Evolutionary conservation across 345 rosid genomes (phyloP), one percentile per base, ranked within the genome.

Genomic region (Camelina sativa): DNA sequence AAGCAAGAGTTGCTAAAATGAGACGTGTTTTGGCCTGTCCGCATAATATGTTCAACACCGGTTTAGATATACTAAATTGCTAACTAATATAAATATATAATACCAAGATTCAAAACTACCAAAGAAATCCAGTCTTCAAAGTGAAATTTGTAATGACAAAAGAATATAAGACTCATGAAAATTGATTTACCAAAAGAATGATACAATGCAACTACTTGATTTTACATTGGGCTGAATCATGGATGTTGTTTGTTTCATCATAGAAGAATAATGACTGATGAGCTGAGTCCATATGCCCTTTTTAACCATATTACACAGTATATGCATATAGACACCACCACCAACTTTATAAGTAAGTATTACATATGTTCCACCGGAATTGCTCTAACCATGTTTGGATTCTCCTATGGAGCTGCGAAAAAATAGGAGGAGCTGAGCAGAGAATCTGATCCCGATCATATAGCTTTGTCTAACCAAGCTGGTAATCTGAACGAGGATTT

Each of bases 381-480:
- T 62, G 35, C 70, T 54, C 40, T 52, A 52, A 51, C 19, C 38
- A 73, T 30, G 34, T 62, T 34, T 54, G 52, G n/a, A 48, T 48
- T 66, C 53, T 53, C 32, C 38, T n/a, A 25, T 40, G 72, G 40
- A 54, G 4, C 72, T 40, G 51, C 52, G 15, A 53, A 40, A 67
- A 40, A 43, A 11, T 13, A 40, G 43, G 40, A n/a, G 53, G 41
- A 57, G 62, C 62, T 30, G 13, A 57, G n/a, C 41, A n/a, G 38
- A 44, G 48, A 44, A 16, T 12, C 44, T 47, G 66, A 68, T 54
- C 15, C 4, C 60, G 57, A 62, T 80, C 80, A 80, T 53, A 90
- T 79, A 25, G 93, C 93, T 80, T 80, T 86, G 84, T 89, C 89
- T 47, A 91, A 81, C 97, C 97, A 94, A 76, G 86, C 80, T 2